phyloP scores from a whole-genome alignment of 805 yeast genomes.

The Blastobotrys robertii region DNA sequence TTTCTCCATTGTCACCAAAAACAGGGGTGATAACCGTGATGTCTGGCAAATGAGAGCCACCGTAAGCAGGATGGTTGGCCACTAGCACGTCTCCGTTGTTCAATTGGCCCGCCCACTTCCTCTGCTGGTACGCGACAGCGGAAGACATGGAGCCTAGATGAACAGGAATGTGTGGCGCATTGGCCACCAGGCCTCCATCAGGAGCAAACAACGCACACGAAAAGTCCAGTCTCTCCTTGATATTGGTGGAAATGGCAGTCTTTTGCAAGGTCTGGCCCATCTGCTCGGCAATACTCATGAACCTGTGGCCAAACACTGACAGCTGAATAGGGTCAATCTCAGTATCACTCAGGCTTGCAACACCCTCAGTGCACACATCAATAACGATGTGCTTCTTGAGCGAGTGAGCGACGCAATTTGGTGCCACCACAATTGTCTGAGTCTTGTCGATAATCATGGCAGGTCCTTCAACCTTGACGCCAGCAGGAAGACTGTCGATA shows the following conservation, averaged over 20 bases:
- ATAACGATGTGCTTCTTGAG: slow-evolving; percentile 56
- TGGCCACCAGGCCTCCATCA: slow-evolving; percentile 71
- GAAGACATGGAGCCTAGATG: slow-evolving; percentile 83
- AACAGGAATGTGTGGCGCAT: slow-evolving; percentile 84
- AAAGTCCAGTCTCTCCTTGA: slow-evolving; percentile 74
- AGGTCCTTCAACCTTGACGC: slow-evolving; percentile 54
- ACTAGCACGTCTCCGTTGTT: slow-evolving; percentile 67
- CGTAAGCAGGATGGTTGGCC: slow-evolving; percentile 72
- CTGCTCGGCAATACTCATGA: slow-evolving; percentile 86
- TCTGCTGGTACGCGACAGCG: slow-evolving; percentile 58
- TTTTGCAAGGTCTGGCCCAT: slow-evolving; percentile 76
- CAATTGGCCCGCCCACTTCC: slow-evolving; percentile 53
- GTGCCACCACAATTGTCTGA: slow-evolving; percentile 68
- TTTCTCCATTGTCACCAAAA: slow-evolving; percentile 42
- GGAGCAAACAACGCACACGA: slow-evolving; percentile 77
- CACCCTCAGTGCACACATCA: slow-evolving; percentile 14
- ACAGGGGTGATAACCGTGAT: slow-evolving; percentile 91
- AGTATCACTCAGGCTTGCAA: slow-evolving; percentile 15
- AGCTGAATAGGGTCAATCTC: slow-evolving; percentile 58
- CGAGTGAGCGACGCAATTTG: slow-evolving; percentile 46
- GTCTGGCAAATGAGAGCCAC: slow-evolving; percentile 86
- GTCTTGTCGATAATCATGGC: slow-evolving; percentile 72
- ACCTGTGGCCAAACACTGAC: slow-evolving; percentile 72
- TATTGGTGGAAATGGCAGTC: slow-evolving; percentile 74
- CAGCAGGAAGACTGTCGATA: slow-evolving; percentile 44